phyloP scores from a whole-genome alignment of 2,329 filamentous ascomycete genomes.

The Pseudocercospora crystallina region DNA sequence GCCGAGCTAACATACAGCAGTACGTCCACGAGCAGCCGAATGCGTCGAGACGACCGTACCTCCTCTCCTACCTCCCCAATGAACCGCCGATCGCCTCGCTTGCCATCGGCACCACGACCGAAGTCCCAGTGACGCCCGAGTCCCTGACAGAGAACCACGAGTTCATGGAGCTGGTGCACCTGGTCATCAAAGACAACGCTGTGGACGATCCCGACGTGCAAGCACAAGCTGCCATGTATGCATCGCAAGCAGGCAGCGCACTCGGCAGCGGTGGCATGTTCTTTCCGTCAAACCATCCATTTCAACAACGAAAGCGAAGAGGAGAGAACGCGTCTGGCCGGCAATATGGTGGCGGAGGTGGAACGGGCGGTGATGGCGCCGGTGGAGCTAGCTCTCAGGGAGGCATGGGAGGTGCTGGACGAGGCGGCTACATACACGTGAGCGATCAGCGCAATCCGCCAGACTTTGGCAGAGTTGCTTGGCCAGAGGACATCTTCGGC shows the following conservation, averaged over 20 bases:
- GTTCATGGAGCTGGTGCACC: constrained; percentile 58
- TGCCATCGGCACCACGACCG: constrained; percentile 55
- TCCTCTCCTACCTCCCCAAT: constrained; percentile 59
- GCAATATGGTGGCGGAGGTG: constrained; percentile 38
- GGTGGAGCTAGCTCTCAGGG: constrained; percentile 61
- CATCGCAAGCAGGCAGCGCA: constrained; percentile 57
- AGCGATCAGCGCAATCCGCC: constrained; percentile 60
- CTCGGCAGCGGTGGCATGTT: constrained; percentile 53
- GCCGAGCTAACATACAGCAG: constrained; percentile 12
- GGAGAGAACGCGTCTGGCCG: constrained; percentile 21
- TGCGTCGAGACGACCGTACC: constrained; percentile 38
- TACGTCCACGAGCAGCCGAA: constrained; percentile 52
- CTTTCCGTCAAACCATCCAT: constrained; percentile 35
- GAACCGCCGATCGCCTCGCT: constrained; percentile 54
- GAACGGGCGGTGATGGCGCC: constrained; percentile 48
- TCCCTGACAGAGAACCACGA: constrained; percentile 57
- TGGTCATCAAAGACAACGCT: constrained; percentile 55
- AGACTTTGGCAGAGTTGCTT: constrained; percentile 64
- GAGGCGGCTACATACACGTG: constrained; percentile 64
- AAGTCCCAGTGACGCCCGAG: constrained; percentile 57
- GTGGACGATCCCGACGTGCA: constrained; percentile 56
- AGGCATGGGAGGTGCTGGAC: constrained; percentile 56
- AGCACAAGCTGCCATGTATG: constrained; percentile 60
- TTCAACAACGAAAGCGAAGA: constrained; percentile 29
- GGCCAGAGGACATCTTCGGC: constrained; percentile 66